Evolutionary conservation across 2,329 filamentous ascomycete genomes (phyloP), one percentile per base, ranked within the genome.

Genomic region (Cryphonectria radicalis): DNA sequence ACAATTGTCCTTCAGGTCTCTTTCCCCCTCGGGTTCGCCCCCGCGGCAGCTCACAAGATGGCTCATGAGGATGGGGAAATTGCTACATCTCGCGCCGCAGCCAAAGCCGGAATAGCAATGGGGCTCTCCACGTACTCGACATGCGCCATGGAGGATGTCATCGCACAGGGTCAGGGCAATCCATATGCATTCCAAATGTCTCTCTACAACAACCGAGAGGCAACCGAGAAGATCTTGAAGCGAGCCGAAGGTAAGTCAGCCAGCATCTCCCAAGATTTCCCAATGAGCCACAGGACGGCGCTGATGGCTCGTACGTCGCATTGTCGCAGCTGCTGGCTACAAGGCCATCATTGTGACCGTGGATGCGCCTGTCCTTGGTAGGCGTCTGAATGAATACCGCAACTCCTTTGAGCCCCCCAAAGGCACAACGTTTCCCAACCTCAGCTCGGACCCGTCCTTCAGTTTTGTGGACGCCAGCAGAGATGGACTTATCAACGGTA

Each of bases 181-280:
- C 85, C 85, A 0, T 84, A 86, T 72, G 82, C 82, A n/a, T 85
- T 89, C 77, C 88, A 90, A 76, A 79, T 89, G 73, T 87, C 84
- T 75, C 80, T 88, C 14, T 77, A 88, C 67, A 83, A 84, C 74
- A 84, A 89, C 76, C 53, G 53, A 7, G n/a, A 19, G 11, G 59
- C 66, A 7, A 67, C 53, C 13, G 10, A 43, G 53, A 35, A 67
- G n/a, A n/a, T 67, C 6, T 19, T 67, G n/a, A 46, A 59, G 53
- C 53, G 66, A 60, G 66, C 66, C 42, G 66, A 67, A 60, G 66
- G 28, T 59, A 42, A 43, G 42, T 43, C 42, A 43, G 11, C 11
- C 42, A 43, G 11, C 42, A 17, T 43, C 42, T 11, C 42, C 10
- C 42, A 17, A 43, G 32, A 32, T 32, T 17, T 17, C 42, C 42